Percentiles rank a stretch among this genome's conserved stretches.
These are phyloP conservation scores for Boletus semigastroideus DNA, from an alignment of 1,284 basidiomycete genomes.

Conservation along the genomic window DNA sequence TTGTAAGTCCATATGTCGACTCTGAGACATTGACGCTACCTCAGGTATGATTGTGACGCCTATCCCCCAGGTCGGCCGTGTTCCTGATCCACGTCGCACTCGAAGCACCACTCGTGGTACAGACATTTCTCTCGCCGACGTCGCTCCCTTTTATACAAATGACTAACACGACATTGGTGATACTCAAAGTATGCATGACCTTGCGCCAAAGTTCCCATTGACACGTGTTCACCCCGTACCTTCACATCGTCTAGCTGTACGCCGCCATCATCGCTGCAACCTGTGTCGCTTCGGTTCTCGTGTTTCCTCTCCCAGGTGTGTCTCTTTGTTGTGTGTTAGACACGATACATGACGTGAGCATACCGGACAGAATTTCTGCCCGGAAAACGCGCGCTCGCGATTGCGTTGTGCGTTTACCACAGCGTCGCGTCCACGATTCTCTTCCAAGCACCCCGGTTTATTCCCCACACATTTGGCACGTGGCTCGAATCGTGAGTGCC, in stretches of 20 bases:
- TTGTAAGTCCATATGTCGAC: slow-evolving; percentile 27
- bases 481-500: slow-evolving; percentile 55
- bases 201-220: not conserved
- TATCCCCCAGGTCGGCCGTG: slow-evolving; percentile 46
- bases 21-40: not conserved
- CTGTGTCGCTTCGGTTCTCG: slow-evolving; percentile 59
- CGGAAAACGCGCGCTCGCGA: slow-evolving; percentile 78
- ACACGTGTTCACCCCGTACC: not conserved
- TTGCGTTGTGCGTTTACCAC: slow-evolving; percentile 77
- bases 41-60: not conserved
- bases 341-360: not conserved
- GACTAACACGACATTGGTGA: slow-evolving; percentile 74
- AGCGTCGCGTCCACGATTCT: slow-evolving; percentile 71
- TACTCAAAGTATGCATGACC: slow-evolving; percentile 62
- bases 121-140: slow-evolving; percentile 65
- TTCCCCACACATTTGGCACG: slow-evolving; percentile 68
- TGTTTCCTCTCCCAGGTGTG: slow-evolving; percentile 62
- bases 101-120: slow-evolving; percentile 72
- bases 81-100: slow-evolving; percentile 78
- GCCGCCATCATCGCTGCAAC: slow-evolving; percentile 57
- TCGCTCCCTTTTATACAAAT: slow-evolving; percentile 72
- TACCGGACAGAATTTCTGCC: slow-evolving; percentile 64
- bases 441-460: slow-evolving; percentile 74
- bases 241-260: slow-evolving; percentile 41
- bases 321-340: not conserved